Evolutionary conservation across 2,329 filamentous ascomycete genomes (phyloP).

Genomic region (Didymellaceae sp.): DNA sequence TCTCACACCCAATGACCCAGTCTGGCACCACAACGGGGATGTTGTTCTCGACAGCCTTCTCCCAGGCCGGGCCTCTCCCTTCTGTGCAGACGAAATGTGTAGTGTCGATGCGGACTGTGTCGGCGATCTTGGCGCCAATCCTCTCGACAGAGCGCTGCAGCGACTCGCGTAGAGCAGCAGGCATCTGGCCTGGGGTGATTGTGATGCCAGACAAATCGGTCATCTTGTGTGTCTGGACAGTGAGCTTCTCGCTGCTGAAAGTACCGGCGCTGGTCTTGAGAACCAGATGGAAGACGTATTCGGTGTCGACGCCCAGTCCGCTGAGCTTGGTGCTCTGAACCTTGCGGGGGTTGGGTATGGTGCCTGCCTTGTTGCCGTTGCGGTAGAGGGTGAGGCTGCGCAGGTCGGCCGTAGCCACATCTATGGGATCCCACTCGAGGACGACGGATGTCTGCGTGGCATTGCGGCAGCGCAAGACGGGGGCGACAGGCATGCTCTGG

Average conservation of each 20-base stretch:
- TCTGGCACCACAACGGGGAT: slow-evolving; percentile 96
- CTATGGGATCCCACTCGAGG: slow-evolving; percentile 95
- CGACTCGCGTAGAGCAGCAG: slow-evolving; percentile 72
- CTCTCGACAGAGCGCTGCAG: slow-evolving; percentile 78
- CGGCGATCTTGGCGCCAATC: slow-evolving; percentile 91
- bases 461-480: slow-evolving; percentile 89
- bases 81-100: slow-evolving; percentile 98
- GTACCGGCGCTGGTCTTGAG: slow-evolving; percentile 90
- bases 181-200: slow-evolving; percentile 87
- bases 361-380: slow-evolving; percentile 95
- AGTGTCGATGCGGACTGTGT: slow-evolving; percentile 91
- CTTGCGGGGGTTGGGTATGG: slow-evolving; percentile 84
- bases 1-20: slow-evolving; percentile 97
- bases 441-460: slow-evolving; percentile 98
- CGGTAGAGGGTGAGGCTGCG: slow-evolving; percentile 89
- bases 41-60: slow-evolving; percentile 97
- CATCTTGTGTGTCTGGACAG: slow-evolving; percentile 96
- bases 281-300: slow-evolving; percentile 93
- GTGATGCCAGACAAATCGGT: slow-evolving; percentile 95
- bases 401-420: slow-evolving; percentile 89
- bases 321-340: slow-evolving; percentile 97
- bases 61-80: slow-evolving; percentile 86
- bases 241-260: slow-evolving; percentile 80
- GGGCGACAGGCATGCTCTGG: slow-evolving; percentile 74
- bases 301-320: slow-evolving; percentile 92